Evolutionary conservation across 1,284 basidiomycete species (phyloP), one percentile per base, ranked within the genome.

Genomic region (Ganoderma sinense): DNA sequence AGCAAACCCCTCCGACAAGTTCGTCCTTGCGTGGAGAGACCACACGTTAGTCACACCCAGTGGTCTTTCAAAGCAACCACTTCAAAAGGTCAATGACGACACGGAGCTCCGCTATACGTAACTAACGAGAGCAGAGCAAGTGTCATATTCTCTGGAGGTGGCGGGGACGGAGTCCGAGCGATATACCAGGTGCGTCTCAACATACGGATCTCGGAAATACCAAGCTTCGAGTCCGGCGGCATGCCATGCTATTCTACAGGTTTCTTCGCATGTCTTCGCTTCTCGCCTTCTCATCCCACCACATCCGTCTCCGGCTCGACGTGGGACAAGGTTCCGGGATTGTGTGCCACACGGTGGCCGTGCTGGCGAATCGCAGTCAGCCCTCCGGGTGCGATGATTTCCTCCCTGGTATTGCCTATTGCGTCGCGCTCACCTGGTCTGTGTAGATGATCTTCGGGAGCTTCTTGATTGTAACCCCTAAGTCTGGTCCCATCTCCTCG

Each of bases 391-490:
- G 8, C 41, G 16, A 65, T 14, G 6, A 39, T 43, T n/a, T 6
- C 53, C 13, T 39, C 39, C 20, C 13, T 33, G 36, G 1, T 31
- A 26, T 29, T 20, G 45, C 8, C 33, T 11, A 4, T 29, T 20
- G 31, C 8, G 3, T 13, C 56, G 18, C 16, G 62, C 69, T 65
- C 48, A 72, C 72, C 65, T 71, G 75, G 62, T 74, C 69, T 7
- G 58, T 66, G 67, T 66, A 73, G 13, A 73, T 58, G 13, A 77
- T 74, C 68, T 78, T 80, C 16, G 75, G 77, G 8, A 76, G 75
- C 40, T 77, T 73, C 69, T 71, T 75, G 26, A 78, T 69, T 13
- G 64, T 64, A 8, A 76, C 64, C n/a, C 43, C 43, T 20, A 74
- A 65, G 56, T 75, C 71, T 6, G 70, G 69, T n/a, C 66, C 68